These are phyloP conservation scores for Laetiporus sulphureus DNA, from an alignment of 1,284 basidiomycete species.

Conservation along the genomic window DNA sequence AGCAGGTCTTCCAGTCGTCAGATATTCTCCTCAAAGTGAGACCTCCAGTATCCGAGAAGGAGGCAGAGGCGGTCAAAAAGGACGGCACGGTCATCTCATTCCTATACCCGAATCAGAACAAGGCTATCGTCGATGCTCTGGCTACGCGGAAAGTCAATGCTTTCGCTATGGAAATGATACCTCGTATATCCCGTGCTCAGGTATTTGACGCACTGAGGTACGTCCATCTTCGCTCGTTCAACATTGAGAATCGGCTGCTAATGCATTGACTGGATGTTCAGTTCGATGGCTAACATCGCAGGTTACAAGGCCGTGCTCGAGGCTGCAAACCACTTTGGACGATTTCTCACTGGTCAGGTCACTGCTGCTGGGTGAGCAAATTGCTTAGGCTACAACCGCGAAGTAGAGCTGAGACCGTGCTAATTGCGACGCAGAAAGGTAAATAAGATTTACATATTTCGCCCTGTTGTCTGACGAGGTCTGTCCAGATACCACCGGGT, in stretches of 20 bases:
- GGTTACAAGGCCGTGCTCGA: constrained; percentile 86
- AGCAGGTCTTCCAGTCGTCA: constrained; percentile 53
- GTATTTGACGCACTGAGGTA: constrained; percentile 81
- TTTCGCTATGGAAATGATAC: constrained; percentile 84
- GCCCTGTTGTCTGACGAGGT: too few relatives aligned
- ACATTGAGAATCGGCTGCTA: neutral
- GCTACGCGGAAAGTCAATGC: constrained; percentile 57
- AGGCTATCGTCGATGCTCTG: constrained; percentile 59
- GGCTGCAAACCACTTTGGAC: constrained; percentile 80
- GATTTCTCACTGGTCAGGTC: constrained; percentile 83
- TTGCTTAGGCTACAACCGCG: neutral
- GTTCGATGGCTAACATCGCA: constrained; percentile 87
- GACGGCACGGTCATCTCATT: constrained; percentile 81
- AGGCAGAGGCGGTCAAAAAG: constrained; percentile 53
- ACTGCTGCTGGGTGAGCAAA: constrained; percentile 75
- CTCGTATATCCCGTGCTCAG: constrained; percentile 81
- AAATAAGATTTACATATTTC: too few relatives aligned
- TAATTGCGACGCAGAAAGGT: constrained; percentile 14
- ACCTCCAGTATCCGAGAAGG: constrained; percentile 57
- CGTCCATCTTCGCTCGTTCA: neutral
- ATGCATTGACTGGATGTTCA: constrained; percentile 20
- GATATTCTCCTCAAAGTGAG: constrained; percentile 83
- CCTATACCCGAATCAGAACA: constrained; percentile 77
- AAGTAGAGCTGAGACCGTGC: neutral
- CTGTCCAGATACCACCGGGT: constrained; percentile 70